These are phyloP conservation scores for Amphichorda felina DNA, from an alignment of 2,329 filamentous ascomycete species.

Conservation along the genomic window DNA sequence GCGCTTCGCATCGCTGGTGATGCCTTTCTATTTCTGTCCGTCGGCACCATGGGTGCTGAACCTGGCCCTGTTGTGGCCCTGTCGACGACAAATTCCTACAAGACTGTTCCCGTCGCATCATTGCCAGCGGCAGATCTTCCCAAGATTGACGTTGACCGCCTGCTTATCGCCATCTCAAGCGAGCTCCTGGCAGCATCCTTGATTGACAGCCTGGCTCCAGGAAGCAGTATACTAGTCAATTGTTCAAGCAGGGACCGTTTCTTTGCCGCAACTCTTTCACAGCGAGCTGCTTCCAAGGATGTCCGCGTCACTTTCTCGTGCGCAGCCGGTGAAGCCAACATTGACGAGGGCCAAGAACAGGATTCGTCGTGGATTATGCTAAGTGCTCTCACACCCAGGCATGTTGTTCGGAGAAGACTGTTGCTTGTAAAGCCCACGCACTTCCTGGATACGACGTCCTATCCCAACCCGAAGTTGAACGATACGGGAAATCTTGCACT, in stretches of 20 bases:
- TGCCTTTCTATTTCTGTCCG: conserved; percentile 2
- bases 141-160: too few relatives aligned
- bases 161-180: too few relatives aligned
- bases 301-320: conserved; percentile 3
- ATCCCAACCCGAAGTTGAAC: too few relatives aligned
- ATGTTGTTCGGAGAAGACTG: conserved; percentile 3
- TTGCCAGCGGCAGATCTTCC: too few relatives aligned
- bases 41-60: not conserved
- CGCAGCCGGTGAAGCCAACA: not conserved
- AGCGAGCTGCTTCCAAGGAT: not conserved
- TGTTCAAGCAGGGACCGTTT: conserved; percentile 2
- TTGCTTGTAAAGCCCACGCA: conserved; percentile 1
- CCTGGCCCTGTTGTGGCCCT: not conserved
- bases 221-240: conserved; percentile 4
- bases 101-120: conserved; percentile 1
- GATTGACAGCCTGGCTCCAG: conserved; percentile 1
- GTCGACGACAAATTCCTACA: conserved; percentile 1
- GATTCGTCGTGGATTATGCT: conserved; percentile 3
- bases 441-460: conserved; percentile 4
- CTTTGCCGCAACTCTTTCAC: conserved; percentile 2
- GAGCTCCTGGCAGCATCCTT: conserved; percentile 4
- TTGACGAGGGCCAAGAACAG: too few relatives aligned
- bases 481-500: too few relatives aligned
- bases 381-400: conserved; percentile 1
- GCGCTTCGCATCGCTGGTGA: conserved; percentile 1